Conservation (phyloP, 495 filamentous ascomycete species). For the Cercophora samala region DNA sequence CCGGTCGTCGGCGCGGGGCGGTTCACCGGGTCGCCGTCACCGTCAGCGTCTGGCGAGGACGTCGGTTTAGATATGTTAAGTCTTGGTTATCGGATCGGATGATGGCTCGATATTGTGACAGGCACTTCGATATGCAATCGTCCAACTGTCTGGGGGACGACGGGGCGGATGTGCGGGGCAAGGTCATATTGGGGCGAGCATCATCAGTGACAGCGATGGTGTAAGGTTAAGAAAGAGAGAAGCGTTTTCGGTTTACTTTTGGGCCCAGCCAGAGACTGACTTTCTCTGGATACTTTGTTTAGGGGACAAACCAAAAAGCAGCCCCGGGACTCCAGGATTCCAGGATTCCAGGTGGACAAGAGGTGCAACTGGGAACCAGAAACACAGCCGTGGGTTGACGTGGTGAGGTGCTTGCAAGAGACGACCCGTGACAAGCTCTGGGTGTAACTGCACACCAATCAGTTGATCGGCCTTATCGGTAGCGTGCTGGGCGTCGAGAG, state of each 20-base stretch:
- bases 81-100: not conserved
- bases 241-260: too few relatives aligned
- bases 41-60: not conserved
- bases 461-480: constrained; percentile 33
- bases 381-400: constrained; percentile 9
- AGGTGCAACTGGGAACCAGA: not conserved
- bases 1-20: constrained; percentile 5
- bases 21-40: not conserved
- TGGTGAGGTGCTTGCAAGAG: constrained; percentile 5
- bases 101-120: not conserved
- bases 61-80: not conserved
- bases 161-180: constrained; percentile 17
- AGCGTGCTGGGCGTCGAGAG: constrained; percentile 17
- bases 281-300: not conserved
- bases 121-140: not conserved
- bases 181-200: constrained; percentile 31
- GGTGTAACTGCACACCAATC: constrained; percentile 26
- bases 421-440: constrained; percentile 30
- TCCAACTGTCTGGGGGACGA: constrained; percentile 6
- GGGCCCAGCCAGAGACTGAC: too few relatives aligned
- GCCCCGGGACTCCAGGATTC: not conserved
- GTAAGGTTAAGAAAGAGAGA: too few relatives aligned
- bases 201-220: constrained; percentile 18
- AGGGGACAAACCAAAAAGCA: not conserved
- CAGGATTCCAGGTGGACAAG: not conserved